phyloP scores from a whole-genome alignment of 768 basidiomycete genomes.

The Boletus edulis region DNA sequence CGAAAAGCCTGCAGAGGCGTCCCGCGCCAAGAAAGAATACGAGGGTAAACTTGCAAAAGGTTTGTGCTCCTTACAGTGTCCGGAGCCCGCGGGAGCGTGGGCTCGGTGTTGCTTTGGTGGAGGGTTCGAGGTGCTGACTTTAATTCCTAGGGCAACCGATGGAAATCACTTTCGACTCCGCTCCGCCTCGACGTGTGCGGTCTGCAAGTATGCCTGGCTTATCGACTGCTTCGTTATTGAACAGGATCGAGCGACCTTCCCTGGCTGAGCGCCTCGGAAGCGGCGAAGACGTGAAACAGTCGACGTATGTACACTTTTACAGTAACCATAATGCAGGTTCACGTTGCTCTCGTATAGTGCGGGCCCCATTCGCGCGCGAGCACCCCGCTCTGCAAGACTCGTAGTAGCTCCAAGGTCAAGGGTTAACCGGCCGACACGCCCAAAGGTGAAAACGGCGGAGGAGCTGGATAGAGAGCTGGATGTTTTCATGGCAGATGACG shows the following conservation, averaged over 20 bases:
- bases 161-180: constrained; percentile 60
- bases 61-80: constrained; percentile 26
- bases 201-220: constrained; percentile 42
- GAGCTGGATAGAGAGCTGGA: constrained; percentile 90
- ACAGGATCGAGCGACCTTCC: constrained; percentile 73
- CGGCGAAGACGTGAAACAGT: constrained; percentile 34
- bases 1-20: constrained; percentile 76
- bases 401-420: constrained; percentile 16
- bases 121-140: constrained; percentile 1
- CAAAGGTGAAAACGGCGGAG: constrained; percentile 71
- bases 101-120: background rate
- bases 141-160: constrained; percentile 70
- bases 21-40: constrained; percentile 78
- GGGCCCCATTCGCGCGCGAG: constrained; percentile 47
- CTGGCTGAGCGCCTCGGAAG: constrained; percentile 62
- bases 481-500: constrained; percentile 72
- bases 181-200: constrained; percentile 45
- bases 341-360: constrained; percentile 8
- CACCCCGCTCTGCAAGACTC: constrained; percentile 21
- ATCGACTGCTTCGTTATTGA: constrained; percentile 59
- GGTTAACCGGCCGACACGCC: constrained; percentile 32
- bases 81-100: background rate
- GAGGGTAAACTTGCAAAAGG: constrained; percentile 89
- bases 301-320: constrained; percentile 12
- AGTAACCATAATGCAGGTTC: background rate